Conservation (phyloP, 257 asterid genomes). For the Buddleja alternifolia region DNA sequence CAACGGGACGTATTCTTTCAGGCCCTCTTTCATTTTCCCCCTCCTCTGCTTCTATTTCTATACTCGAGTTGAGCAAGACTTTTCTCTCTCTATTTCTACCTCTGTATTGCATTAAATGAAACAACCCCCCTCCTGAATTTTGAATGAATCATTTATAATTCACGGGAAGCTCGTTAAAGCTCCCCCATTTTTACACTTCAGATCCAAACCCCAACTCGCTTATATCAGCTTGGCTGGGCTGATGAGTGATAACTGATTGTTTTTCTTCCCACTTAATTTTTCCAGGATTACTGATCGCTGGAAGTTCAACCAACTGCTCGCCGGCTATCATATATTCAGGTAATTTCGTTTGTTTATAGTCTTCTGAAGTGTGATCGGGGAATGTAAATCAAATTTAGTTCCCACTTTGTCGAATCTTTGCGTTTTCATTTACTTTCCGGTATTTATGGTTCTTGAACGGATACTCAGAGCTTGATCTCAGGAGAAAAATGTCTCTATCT, state of each 20-base stretch:
- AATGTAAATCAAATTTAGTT: not conserved
- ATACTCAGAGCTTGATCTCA: not conserved
- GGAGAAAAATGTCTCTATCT: not conserved
- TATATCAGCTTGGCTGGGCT: not conserved
- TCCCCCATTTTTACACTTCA: conserved; percentile 20
- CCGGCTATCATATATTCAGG: conserved; percentile 25
- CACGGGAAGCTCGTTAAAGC: conserved; percentile 62
- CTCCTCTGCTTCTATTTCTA: not conserved
- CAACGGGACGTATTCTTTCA: conserved; percentile 33
- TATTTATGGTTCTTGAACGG: no score
- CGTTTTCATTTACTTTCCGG: not conserved
- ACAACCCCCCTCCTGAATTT: conserved; percentile 29
- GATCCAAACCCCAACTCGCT: conserved; percentile 36
- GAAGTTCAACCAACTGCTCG: conserved; percentile 2
- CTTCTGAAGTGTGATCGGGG: not conserved
- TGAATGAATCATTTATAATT: conserved; percentile 34
- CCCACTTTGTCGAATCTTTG: not conserved
- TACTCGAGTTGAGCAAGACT: not conserved
- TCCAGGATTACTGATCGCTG: conserved; percentile 9
- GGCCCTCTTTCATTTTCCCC: conserved; percentile 11
- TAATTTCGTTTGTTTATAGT: not conserved
- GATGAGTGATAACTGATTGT: not conserved
- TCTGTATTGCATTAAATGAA: conserved; percentile 47
- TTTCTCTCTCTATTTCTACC: conserved; percentile 11
- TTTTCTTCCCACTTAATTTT: conserved; percentile 5